A percentile compares a stretch with the other conserved stretches of the same genome.
phyloP scores from a whole-genome alignment of 1,284 basidiomycete species.

The Ganoderma sp. region DNA sequence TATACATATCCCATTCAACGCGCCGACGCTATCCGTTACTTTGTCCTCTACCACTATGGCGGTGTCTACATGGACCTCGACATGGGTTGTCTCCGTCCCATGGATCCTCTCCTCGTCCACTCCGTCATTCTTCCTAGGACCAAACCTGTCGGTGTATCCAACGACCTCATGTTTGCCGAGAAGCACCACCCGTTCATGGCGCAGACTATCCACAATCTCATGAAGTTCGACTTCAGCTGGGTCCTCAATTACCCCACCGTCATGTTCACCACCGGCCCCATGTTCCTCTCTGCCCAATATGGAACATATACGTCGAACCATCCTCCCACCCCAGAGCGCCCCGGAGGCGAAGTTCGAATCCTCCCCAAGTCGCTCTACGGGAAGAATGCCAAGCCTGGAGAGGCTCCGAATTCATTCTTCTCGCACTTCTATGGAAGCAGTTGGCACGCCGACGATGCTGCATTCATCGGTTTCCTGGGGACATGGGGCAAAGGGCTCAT shows the following conservation, averaged over 20 bases:
- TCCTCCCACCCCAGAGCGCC: constrained; percentile 57
- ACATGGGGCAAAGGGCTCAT: constrained; percentile 86
- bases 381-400: constrained; percentile 87
- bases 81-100: constrained; percentile 89
- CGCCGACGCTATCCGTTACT: constrained; percentile 98
- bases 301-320: constrained; percentile 81
- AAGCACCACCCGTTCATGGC: constrained; percentile 90
- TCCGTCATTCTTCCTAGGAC: constrained; percentile 93
- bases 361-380: constrained; percentile 95
- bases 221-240: constrained; percentile 94
- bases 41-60: constrained; percentile 94
- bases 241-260: constrained; percentile 97
- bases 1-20: constrained; percentile 96
- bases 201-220: constrained; percentile 90
- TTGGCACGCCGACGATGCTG: constrained; percentile 95
- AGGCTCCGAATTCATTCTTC: constrained; percentile 94
- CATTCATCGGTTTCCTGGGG: constrained; percentile 89
- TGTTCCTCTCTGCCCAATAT: constrained; percentile 91
- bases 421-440: constrained; percentile 96
- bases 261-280: constrained; percentile 98
- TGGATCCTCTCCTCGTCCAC: constrained; percentile 89
- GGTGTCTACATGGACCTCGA: constrained; percentile 98
- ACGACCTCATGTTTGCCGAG: constrained; percentile 95
- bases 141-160: constrained; percentile 95
- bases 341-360: constrained; percentile 79